Conservation (phyloP, 2,329 filamentous ascomycete genomes). For the Xylariaceae sp. region DNA sequence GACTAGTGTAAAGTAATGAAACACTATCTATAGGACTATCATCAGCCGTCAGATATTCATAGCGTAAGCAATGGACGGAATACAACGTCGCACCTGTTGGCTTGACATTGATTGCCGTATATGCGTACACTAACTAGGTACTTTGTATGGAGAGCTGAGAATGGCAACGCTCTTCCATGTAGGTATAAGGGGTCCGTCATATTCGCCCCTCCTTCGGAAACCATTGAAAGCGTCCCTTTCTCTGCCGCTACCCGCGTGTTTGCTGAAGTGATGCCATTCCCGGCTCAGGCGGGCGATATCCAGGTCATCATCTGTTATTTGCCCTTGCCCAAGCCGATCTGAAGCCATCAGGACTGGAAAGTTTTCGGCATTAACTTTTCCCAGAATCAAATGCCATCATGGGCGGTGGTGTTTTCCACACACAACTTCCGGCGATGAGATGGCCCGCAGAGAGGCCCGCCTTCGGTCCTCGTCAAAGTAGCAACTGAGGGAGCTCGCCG, state of each 20-base stretch:
- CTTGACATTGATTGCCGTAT: not conserved
- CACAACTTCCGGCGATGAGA: not conserved
- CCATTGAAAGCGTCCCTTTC: not conserved
- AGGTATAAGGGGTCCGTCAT: slow-evolving; percentile 13
- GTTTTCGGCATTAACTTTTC: not conserved
- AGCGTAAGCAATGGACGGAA: not conserved
- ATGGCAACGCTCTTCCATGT: slow-evolving; percentile 4
- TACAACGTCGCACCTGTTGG: not conserved
- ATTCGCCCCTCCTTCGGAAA: slow-evolving; percentile 5
- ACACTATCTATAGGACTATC: not conserved
- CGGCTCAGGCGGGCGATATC: slow-evolving; percentile 4
- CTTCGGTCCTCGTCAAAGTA: not conserved
- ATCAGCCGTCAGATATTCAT: not conserved
- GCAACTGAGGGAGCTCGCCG: not conserved
- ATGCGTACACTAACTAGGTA: not conserved
- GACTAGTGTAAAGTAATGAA: not conserved
- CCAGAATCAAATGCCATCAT: not conserved
- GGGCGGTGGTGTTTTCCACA: not conserved
- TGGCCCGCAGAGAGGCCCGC: not conserved
- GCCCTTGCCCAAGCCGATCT: slow-evolving; percentile 1
- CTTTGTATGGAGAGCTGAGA: not conserved
- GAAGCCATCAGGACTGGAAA: not conserved
- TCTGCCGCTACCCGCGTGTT: slow-evolving; percentile 8
- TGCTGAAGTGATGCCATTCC: not conserved
- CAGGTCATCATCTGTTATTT: not conserved